phyloP scores from a whole-genome alignment of 495 filamentous ascomycete genomes.

The Penicillium ochrochloron region DNA sequence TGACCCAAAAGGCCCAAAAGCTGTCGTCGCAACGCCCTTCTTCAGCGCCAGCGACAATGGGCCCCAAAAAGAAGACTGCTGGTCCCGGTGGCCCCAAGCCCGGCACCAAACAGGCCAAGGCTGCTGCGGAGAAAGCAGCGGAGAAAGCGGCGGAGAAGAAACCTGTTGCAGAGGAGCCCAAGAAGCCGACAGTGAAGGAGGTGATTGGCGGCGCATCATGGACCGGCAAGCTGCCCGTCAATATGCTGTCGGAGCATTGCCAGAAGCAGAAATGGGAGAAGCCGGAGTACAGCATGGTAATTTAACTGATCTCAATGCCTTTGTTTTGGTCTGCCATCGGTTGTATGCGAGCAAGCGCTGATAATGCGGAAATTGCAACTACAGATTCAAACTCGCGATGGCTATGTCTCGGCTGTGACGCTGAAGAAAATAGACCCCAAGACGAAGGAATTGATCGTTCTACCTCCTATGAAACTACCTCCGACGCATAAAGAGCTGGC shows the following conservation, averaged over 20 bases:
- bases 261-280: slow-evolving; percentile 95
- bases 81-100: slow-evolving; percentile 49
- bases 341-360: slow-evolving; percentile 12
- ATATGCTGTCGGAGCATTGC: slow-evolving; percentile 90
- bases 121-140: slow-evolving; percentile 42
- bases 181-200: slow-evolving; percentile 80
- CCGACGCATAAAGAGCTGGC: slow-evolving; percentile 70
- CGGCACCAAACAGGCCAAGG: slow-evolving; percentile 53
- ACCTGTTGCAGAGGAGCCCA: slow-evolving; percentile 58
- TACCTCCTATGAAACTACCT: slow-evolving; percentile 84
- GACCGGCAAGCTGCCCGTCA: slow-evolving; percentile 96
- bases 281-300: slow-evolving; percentile 84
- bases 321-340: background rate
- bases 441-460: slow-evolving; percentile 70
- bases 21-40: slow-evolving; percentile 14
- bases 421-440: slow-evolving; percentile 80
- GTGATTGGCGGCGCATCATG: slow-evolving; percentile 94
- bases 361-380: slow-evolving; percentile 17
- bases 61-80: slow-evolving; percentile 50
- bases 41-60: slow-evolving; percentile 34
- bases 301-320: background rate
- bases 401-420: slow-evolving; percentile 78
- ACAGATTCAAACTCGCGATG: slow-evolving; percentile 58
- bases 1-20: slow-evolving; percentile 23
- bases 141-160: slow-evolving; percentile 44